phyloP scores from a whole-genome alignment of 345 rosid species.

The Gossypium ekmanianum region DNA sequence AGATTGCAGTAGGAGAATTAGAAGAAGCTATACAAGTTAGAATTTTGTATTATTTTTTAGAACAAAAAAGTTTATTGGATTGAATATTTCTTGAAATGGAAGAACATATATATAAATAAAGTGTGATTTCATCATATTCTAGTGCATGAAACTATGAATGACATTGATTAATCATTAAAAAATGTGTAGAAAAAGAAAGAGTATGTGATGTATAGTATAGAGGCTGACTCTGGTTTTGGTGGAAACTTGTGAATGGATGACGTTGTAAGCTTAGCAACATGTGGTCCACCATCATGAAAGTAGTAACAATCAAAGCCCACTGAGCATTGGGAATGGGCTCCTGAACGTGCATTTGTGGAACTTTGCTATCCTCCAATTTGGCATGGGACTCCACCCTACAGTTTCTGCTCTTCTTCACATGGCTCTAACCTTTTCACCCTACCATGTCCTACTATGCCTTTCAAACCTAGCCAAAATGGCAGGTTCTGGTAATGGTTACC shows the following conservation, averaged over 20 bases:
- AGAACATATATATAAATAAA: no score
- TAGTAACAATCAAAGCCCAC: background rate
- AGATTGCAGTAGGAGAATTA: no score
- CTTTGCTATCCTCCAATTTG: background rate
- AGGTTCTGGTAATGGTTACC: background rate
- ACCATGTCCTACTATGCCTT: background rate
- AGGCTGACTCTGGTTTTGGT: background rate
- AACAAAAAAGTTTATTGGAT: no score
- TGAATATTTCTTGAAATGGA: no score
- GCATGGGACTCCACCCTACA: conserved; percentile 10
- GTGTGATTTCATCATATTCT: no score
- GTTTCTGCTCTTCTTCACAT: background rate
- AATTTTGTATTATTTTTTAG: no score
- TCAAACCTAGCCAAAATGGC: no score
- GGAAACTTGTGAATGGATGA: background rate
- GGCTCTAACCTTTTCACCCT: background rate
- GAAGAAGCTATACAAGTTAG: no score
- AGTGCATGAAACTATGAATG: no score
- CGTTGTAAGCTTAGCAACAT: background rate
- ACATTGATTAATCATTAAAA: no score
- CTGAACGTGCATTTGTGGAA: conserved; percentile 17
- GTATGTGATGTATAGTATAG: no score
- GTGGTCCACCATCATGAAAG: background rate
- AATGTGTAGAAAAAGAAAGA: no score
- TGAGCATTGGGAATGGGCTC: background rate